These are phyloP conservation scores for Kurtzmaniella quercitrusa DNA, from an alignment of 1,139 yeast species.

Conservation along the genomic window DNA sequence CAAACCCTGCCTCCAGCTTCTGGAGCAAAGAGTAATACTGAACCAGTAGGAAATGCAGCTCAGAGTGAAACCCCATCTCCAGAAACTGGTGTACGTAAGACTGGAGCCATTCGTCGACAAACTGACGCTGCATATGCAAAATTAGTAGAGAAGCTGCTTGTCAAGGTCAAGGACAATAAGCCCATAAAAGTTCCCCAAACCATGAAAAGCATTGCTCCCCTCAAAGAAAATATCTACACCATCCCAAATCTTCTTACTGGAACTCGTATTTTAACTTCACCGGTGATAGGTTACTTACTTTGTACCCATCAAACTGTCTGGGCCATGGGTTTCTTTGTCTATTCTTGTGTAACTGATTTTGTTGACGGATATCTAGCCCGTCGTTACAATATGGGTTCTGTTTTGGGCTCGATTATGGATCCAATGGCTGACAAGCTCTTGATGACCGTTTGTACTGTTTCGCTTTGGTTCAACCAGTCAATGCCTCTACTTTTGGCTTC, in stretches of 20 bases:
- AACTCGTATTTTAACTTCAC: constrained; percentile 75
- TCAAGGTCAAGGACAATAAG: not conserved
- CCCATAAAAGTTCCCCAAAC: not conserved
- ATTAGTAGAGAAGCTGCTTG: not conserved
- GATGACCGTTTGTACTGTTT: constrained; percentile 80
- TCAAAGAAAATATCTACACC: constrained; percentile 60
- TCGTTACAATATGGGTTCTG: constrained; percentile 67
- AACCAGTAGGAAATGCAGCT: not conserved
- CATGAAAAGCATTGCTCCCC: not conserved
- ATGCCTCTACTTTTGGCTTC: constrained; percentile 68
- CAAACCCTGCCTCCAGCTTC: not conserved
- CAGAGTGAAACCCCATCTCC: not conserved
- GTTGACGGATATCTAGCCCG: constrained; percentile 92
- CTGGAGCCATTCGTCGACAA: not conserved
- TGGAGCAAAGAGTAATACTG: not conserved
- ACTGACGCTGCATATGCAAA: not conserved
- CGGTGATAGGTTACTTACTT: constrained; percentile 76
- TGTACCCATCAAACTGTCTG: constrained; percentile 53
- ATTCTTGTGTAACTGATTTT: constrained; percentile 87
- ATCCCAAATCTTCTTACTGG: constrained; percentile 82
- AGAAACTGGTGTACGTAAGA: not conserved
- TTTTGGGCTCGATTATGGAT: constrained; percentile 86
- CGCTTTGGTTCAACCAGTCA: constrained; percentile 65
- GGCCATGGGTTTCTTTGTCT: constrained; percentile 72
- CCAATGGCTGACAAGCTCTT: constrained; percentile 93